Percentiles rank a stretch among this genome's conserved stretches.
These are phyloP conservation scores for Saururus chinensis DNA, from an alignment of 164 flowering plant species.

Conservation along the genomic window DNA sequence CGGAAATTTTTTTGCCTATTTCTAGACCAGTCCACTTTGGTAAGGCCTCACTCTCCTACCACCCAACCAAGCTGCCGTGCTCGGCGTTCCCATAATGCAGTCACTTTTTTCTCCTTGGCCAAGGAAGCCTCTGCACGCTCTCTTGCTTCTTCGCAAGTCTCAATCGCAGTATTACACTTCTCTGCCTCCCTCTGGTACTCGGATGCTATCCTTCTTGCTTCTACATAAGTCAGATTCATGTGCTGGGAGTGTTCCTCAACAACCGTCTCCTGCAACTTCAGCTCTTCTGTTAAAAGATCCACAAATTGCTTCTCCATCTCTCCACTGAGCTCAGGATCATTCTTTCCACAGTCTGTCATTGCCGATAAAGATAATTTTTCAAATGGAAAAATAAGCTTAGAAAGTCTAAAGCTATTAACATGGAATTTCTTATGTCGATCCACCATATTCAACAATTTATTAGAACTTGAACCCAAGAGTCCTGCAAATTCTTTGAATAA, in stretches of 20 bases:
- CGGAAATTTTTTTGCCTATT: no score
- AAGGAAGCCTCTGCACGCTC: slow-evolving; percentile 60
- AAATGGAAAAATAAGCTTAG: no score
- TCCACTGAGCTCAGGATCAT: slow-evolving; percentile 73
- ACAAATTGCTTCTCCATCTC: slow-evolving; percentile 90
- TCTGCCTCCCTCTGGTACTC: slow-evolving; percentile 81
- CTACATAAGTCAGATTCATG: slow-evolving; percentile 57
- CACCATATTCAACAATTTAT: no score
- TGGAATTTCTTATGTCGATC: no score
- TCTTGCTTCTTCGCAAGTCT: slow-evolving; percentile 83
- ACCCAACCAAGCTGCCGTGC: slow-evolving; percentile 76
- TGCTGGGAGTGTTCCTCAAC: slow-evolving; percentile 48
- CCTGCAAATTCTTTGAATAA: no score
- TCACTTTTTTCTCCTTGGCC: slow-evolving; percentile 61
- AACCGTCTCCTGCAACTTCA: slow-evolving; percentile 66
- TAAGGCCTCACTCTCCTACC: slow-evolving; percentile 30
- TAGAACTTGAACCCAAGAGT: no score
- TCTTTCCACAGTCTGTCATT: slow-evolving; percentile 65
- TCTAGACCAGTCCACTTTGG: neutral
- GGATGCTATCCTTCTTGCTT: slow-evolving; percentile 68
- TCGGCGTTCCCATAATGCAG: slow-evolving; percentile 63
- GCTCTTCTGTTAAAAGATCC: slow-evolving; percentile 75
- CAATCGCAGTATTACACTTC: slow-evolving; percentile 83
- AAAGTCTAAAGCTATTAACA: no score
- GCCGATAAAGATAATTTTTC: no score